Evolutionary conservation across 768 basidiomycete genomes (phyloP).

Genomic region (Phylloporus sp.): DNA sequence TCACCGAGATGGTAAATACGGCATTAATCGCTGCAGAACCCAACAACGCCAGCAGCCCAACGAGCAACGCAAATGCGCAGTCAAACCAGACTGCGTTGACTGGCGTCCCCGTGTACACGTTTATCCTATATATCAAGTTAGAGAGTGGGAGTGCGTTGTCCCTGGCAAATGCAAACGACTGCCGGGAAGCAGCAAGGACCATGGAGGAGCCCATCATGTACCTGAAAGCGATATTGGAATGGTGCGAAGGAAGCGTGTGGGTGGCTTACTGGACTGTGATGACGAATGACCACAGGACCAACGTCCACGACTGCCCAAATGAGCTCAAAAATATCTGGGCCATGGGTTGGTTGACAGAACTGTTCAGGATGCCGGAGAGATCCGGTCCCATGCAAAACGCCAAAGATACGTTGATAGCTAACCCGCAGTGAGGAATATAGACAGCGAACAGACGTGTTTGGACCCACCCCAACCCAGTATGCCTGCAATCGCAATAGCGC

Average conservation of each 20-base stretch:
- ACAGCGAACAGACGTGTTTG: background rate
- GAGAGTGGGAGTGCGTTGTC: conserved; percentile 61
- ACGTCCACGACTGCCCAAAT: conserved; percentile 38
- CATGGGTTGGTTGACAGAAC: conserved; percentile 38
- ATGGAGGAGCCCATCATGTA: conserved; percentile 43
- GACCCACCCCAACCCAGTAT: conserved; percentile 42
- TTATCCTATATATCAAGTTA: conserved; percentile 46
- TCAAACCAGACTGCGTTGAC: conserved; percentile 58
- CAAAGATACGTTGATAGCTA: conserved; percentile 49
- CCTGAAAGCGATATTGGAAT: conserved; percentile 13
- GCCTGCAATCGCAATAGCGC: conserved; percentile 41
- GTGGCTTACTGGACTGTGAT: conserved; percentile 41
- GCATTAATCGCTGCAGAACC: conserved; percentile 53
- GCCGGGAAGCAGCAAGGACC: conserved; percentile 47
- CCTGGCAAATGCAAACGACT: conserved; percentile 52
- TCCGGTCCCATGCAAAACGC: conserved; percentile 57
- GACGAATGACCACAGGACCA: conserved; percentile 52
- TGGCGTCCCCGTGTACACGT: conserved; percentile 47
- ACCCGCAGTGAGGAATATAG: background rate
- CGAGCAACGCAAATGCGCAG: conserved; percentile 37
- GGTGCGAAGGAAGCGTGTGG: background rate
- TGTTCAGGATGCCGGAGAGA: conserved; percentile 33
- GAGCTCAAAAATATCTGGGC: conserved; percentile 38
- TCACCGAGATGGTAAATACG: conserved; percentile 46
- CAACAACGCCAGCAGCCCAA: conserved; percentile 51